phyloP scores from a whole-genome alignment of 345 rosid species.

The Bretschneidera sinensis region DNA sequence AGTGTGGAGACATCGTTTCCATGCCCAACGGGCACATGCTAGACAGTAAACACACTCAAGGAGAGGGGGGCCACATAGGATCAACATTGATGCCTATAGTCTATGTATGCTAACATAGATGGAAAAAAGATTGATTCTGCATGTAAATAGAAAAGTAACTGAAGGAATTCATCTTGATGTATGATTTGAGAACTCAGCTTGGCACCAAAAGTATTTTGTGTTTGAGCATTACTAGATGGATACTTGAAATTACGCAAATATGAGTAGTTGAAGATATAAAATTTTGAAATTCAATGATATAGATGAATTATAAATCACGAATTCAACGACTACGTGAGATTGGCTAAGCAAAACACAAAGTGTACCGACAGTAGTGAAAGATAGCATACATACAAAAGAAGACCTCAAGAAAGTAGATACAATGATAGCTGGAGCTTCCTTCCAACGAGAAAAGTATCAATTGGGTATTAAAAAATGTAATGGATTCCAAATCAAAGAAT shows the following conservation, averaged over 20 bases:
- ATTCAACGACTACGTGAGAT: not conserved
- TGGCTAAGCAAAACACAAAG: not conserved
- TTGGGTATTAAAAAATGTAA: not conserved
- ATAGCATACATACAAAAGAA: not conserved
- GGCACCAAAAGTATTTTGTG: not conserved
- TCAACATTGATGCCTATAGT: conserved; percentile 52
- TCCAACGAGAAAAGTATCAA: not conserved
- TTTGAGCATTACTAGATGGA: not conserved
- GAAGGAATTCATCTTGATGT: not conserved
- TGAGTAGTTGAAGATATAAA: not conserved
- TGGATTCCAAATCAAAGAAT: not conserved
- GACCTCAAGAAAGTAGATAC: not conserved
- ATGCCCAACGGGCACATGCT: conserved; percentile 97
- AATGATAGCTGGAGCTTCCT: not conserved
- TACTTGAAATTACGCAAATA: not conserved
- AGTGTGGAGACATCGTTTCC: conserved; percentile 86
- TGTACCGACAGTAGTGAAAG: not conserved
- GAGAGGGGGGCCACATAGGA: conserved; percentile 77
- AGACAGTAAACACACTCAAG: conserved; percentile 92
- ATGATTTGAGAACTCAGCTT: conserved; percentile 8
- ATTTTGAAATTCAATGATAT: too few species aligned
- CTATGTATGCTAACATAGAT: conserved; percentile 10
- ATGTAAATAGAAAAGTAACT: not conserved
- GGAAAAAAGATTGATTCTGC: conserved; percentile 3
- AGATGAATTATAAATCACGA: not conserved